Percentiles rank a stretch among this genome's conserved stretches.
These are phyloP conservation scores for Lipomyces kockii DNA, from an alignment of 805 yeast genomes.

Conservation along the genomic window DNA sequence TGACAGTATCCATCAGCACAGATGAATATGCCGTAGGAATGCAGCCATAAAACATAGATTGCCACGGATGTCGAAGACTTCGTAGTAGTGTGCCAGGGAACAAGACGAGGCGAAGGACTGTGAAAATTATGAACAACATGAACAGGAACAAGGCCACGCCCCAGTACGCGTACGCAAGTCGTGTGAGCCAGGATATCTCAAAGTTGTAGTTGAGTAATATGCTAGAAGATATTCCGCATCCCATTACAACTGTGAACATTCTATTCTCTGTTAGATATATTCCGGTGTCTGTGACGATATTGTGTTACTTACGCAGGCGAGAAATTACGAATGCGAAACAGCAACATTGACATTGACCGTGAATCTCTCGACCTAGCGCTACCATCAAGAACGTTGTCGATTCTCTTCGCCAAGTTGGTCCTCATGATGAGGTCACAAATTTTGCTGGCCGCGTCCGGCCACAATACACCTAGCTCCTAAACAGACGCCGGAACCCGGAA, in stretches of 20 bases:
- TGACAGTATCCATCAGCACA: constrained; percentile 60
- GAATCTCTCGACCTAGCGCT: too few species aligned
- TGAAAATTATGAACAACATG: constrained; percentile 50
- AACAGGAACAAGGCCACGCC: constrained; percentile 56
- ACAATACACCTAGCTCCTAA: too few species aligned
- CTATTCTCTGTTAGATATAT: constrained; percentile 7
- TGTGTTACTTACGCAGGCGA: constrained; percentile 38
- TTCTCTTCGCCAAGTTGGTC: too few species aligned
- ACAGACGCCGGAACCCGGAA: too few species aligned
- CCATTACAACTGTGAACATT: constrained; percentile 82
- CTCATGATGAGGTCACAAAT: too few species aligned
- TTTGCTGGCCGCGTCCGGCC: too few species aligned
- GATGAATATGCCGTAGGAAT: constrained; percentile 81
- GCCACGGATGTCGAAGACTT: constrained; percentile 50
- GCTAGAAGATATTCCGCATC: constrained; percentile 72
- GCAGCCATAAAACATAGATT: constrained; percentile 74
- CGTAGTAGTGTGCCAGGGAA: constrained; percentile 44
- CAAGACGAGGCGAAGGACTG: constrained; percentile 51
- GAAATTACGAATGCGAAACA: constrained; percentile 22
- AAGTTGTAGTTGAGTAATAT: constrained; percentile 71
- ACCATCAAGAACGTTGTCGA: too few species aligned
- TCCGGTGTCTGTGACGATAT: accelerated
- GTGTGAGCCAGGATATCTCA: constrained; percentile 59
- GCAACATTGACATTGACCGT: too few species aligned
- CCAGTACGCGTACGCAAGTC: constrained; percentile 65